A percentile compares a stretch with the other conserved stretches of the same genome.
Conservation (phyloP, 768 basidiomycete genomes). For the Lactarius deliciosus region DNA sequence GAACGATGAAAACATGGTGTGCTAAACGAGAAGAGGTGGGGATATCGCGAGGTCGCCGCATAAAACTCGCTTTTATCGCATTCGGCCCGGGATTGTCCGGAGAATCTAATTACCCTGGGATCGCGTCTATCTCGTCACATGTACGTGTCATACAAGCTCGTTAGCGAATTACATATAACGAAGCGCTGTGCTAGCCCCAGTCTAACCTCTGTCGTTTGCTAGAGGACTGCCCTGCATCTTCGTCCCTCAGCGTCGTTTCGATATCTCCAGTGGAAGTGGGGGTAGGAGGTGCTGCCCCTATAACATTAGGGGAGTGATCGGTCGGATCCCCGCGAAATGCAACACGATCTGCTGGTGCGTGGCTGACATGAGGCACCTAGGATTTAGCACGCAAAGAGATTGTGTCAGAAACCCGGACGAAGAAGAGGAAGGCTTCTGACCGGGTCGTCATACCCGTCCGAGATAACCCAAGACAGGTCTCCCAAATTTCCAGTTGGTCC, state of each 20-base stretch:
- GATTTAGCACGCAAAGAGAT: background rate
- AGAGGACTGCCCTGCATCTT: background rate
- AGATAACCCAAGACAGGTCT: conserved; percentile 29
- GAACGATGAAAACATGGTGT: conserved; percentile 71
- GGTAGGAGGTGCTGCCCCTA: background rate
- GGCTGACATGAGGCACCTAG: conserved; percentile 14
- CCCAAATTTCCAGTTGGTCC: conserved; percentile 6
- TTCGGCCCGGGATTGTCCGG: conserved; percentile 19
- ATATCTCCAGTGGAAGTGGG: background rate
- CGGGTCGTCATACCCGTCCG: conserved; percentile 23
- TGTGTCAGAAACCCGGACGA: conserved; percentile 9
- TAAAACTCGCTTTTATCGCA: background rate
- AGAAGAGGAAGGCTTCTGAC: conserved; percentile 21
- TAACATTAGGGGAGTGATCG: conserved; percentile 16
- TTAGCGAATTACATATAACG: background rate
- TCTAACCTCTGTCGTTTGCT: conserved; percentile 21
- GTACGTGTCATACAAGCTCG: background rate
- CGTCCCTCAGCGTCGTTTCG: background rate
- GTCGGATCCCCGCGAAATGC: conserved; percentile 12
- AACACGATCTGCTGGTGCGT: background rate
- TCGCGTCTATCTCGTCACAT: too few relatives aligned
- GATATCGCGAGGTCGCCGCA: background rate
- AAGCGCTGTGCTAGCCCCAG: background rate
- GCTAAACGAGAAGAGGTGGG: conserved; percentile 27
- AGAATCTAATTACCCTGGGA: too few relatives aligned